Base-by-base conservation (phyloP, 177 flowering plant genomes). In the Vitis hybrid region DNA sequence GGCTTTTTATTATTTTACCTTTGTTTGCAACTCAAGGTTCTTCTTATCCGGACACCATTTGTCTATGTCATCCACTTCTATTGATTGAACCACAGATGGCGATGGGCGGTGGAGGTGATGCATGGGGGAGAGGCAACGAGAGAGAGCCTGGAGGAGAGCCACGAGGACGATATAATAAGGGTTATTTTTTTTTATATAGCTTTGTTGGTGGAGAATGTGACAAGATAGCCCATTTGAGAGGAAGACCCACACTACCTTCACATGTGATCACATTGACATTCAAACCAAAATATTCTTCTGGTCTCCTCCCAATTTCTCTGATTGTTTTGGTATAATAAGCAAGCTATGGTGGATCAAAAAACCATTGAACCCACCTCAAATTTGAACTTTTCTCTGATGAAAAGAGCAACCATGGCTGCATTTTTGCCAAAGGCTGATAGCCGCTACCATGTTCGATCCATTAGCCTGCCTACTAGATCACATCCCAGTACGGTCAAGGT, bases 381-480 rank as follows among this genome's bases (percentile, higher is more conserved):
- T 33, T 74, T 57, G 15, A 65, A 3, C 17, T 19, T 50, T 33
- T 62, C 59, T 20, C 52, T 2, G 49, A 66, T 71, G 20, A 74
- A 58, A 56, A 51, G 53, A 50, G 52, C 56, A 52, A 56, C 70
- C 2, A 72, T 64, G 73, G 69, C 54, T 51, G 14, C 70, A 15
- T 72, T 75, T 44, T 78, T 71, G 1, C 52, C 76, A 59, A 76
- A 64, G 28, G 1, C 65, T 19, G 51, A 4, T 18, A 44, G 4
- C 3, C 20, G 20, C 4, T 71, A 77, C 70, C 12, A 51, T 9
- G 69, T 56, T 51, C 67, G 81, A 31, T 78, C 76, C 9, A 61
- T 81, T 15, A 81, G 92, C 72, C 78, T 89, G 64, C 88, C 93
- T 2, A 56, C 84, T 2, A 71, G 80, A 73, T 77, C 77, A 5